Conservation (phyloP, 2,329 filamentous ascomycete genomes). For the Fusarium sp. region DNA sequence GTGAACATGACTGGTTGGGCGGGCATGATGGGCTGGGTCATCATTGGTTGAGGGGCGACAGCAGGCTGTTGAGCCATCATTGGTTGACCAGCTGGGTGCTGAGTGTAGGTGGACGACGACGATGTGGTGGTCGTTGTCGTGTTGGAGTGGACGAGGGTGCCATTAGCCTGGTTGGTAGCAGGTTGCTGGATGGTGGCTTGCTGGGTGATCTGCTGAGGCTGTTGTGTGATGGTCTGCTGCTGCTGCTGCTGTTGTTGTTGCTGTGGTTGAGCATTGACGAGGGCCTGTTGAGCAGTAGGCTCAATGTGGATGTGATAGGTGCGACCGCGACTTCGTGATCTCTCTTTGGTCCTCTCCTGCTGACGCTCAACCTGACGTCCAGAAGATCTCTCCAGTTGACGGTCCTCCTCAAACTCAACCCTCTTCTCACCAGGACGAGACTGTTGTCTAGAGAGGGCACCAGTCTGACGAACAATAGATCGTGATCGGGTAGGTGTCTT, state of each 20-base stretch:
- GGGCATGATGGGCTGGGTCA: constrained; percentile 30
- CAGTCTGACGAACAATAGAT: constrained; percentile 33
- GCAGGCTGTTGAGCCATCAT: constrained; percentile 30
- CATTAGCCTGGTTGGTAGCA: constrained; percentile 11
- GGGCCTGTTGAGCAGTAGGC: constrained; percentile 33
- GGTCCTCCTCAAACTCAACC: constrained; percentile 33
- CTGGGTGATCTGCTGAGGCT: constrained; percentile 14
- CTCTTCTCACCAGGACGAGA: constrained; percentile 35
- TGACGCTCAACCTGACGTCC: constrained; percentile 33
- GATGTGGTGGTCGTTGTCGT: constrained; percentile 25
- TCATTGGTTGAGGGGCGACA: constrained; percentile 37
- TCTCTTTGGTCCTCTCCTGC: constrained; percentile 36
- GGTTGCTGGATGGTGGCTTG: constrained; percentile 28
- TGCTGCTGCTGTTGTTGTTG: constrained; percentile 33
- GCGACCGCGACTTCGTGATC: constrained; percentile 45
- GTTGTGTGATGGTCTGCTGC: constrained; percentile 11
- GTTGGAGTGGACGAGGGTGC: constrained; percentile 24
- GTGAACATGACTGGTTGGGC: constrained; percentile 27
- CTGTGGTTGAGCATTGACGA: constrained; percentile 10
- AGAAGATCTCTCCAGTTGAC: constrained; percentile 27
- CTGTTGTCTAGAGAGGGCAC: constrained; percentile 29
- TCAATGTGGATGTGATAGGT: constrained; percentile 48
- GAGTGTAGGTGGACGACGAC: constrained; percentile 22
- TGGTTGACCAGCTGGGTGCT: constrained; percentile 36
- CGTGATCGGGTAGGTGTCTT: constrained; percentile 40